A percentile compares a stretch with the other conserved stretches of the same genome.
Conservation (phyloP, 306 rosid genomes). For the Medicago arabica region DNA sequence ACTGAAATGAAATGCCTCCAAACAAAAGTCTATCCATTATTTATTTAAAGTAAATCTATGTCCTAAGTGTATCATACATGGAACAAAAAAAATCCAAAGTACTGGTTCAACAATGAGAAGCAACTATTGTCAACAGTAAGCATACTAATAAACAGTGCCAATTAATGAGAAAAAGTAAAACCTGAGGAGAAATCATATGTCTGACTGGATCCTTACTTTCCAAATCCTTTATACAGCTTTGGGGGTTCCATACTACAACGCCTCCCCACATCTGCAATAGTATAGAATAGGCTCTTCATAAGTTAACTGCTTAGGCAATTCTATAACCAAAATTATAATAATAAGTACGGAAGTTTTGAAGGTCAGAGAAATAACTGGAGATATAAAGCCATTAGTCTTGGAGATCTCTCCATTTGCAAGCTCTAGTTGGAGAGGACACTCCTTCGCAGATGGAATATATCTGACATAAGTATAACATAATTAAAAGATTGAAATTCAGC, state of each 20-base stretch:
- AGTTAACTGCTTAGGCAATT: constrained; percentile 31
- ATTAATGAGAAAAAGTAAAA: constrained; percentile 46
- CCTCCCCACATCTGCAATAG: constrained; percentile 97
- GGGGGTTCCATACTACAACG: constrained; percentile 85
- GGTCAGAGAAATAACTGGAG: constrained; percentile 72
- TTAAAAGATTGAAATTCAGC: constrained; percentile 25
- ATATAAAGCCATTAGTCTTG: constrained; percentile 86
- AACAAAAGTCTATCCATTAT: constrained; percentile 20
- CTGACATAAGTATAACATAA: constrained; percentile 60
- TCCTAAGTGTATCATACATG: constrained; percentile 10
- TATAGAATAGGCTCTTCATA: constrained; percentile 37
- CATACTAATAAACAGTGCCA: constrained; percentile 22
- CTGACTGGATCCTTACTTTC: constrained; percentile 60
- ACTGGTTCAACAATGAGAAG: constrained; percentile 13
- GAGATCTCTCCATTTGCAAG: constrained; percentile 88
- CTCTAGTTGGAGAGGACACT: constrained; percentile 88
- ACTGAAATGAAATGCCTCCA: constrained; percentile 24
- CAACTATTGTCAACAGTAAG: constrained; percentile 14
- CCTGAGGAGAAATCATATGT: constrained; percentile 67
- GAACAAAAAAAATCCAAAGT: constrained; percentile 33
- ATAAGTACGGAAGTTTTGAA: constrained; percentile 31
- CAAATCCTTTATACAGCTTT: constrained; percentile 57
- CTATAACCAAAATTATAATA: neutral
- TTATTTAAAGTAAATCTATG: constrained; percentile 5
- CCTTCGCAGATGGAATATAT: constrained; percentile 81